These are phyloP conservation scores for Xylaria sp. DNA, from an alignment of 2,329 filamentous ascomycete species.

Conservation along the genomic window DNA sequence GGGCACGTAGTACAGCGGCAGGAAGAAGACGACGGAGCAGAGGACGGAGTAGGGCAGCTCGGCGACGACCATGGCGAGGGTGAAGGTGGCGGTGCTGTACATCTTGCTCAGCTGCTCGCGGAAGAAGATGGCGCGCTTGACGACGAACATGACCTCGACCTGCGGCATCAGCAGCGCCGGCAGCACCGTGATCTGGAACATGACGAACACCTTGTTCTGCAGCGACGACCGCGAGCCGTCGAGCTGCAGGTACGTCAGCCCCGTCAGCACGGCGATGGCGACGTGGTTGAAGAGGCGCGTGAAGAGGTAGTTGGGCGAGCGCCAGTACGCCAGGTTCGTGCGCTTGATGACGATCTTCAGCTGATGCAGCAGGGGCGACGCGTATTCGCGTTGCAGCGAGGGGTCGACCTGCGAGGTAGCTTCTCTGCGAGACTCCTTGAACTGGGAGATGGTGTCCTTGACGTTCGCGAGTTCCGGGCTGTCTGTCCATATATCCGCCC, in stretches of 20 bases:
- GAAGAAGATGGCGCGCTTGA: conserved; percentile 81
- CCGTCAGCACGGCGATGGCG: conserved; percentile 75
- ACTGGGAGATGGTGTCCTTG: conserved; percentile 66
- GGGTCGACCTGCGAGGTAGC: conserved; percentile 48
- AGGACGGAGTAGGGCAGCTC: conserved; percentile 84
- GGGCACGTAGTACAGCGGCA: conserved; percentile 84
- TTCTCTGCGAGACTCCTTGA: conserved; percentile 63
- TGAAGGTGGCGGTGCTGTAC: conserved; percentile 81
- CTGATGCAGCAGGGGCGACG: conserved; percentile 78
- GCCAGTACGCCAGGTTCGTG: conserved; percentile 80
- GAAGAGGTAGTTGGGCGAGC: conserved; percentile 86
- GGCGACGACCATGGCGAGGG: conserved; percentile 74
- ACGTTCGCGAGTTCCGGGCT: conserved; percentile 69
- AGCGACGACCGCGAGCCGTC: conserved; percentile 75
- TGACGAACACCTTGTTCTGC: conserved; percentile 85
- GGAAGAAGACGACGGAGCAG: conserved; percentile 78
- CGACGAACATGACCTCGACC: conserved; percentile 81
- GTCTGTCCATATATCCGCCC: conserved; percentile 78
- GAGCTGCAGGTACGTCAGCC: conserved; percentile 77
- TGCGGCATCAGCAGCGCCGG: conserved; percentile 82
- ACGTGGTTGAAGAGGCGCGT: conserved; percentile 85
- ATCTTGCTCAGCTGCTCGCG: conserved; percentile 85
- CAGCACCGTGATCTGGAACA: conserved; percentile 86
- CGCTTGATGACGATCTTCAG: conserved; percentile 73
- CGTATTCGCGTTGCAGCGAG: conserved; percentile 73